Percentiles rank a stretch among this genome's conserved stretches.
Conservation (phyloP, 2,329 filamentous ascomycete genomes). For the Penicillium sp. region DNA sequence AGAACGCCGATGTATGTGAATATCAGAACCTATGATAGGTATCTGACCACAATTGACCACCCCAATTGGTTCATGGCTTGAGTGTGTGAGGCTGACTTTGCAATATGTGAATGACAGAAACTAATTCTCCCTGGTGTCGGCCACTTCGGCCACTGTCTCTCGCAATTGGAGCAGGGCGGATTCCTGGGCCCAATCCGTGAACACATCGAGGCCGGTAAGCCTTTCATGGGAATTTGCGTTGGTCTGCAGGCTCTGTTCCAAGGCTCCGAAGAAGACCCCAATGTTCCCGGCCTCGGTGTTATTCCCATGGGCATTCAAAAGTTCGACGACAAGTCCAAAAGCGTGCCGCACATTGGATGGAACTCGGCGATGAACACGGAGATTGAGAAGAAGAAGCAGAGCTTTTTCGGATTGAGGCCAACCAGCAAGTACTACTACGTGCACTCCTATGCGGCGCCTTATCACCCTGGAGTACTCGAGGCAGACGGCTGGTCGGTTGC, state of each 20-base stretch:
- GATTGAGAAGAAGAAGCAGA: constrained; percentile 48
- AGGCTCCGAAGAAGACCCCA: constrained; percentile 75
- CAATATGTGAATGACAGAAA: constrained; percentile 58
- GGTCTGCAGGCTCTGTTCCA: constrained; percentile 89
- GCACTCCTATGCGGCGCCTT: constrained; percentile 86
- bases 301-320: constrained; percentile 71
- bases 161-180: constrained; percentile 76
- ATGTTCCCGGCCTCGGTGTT: constrained; percentile 72
- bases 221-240: constrained; percentile 97
- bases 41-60: no score
- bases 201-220: constrained; percentile 88
- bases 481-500: constrained; percentile 87
- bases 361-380: constrained; percentile 72
- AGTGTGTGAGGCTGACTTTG: neutral
- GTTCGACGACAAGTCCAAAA: constrained; percentile 77
- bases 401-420: constrained; percentile 76
- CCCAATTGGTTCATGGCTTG: neutral
- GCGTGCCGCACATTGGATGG: constrained; percentile 99
- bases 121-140: constrained; percentile 95
- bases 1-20: constrained; percentile 73
- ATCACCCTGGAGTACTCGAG: constrained; percentile 72
- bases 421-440: constrained; percentile 98
- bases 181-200: constrained; percentile 79
- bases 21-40: neutral
- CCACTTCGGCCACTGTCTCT: constrained; percentile 95